Base-by-base conservation (phyloP, 129 eudicot species). In the Helianthus tuberosus region DNA sequence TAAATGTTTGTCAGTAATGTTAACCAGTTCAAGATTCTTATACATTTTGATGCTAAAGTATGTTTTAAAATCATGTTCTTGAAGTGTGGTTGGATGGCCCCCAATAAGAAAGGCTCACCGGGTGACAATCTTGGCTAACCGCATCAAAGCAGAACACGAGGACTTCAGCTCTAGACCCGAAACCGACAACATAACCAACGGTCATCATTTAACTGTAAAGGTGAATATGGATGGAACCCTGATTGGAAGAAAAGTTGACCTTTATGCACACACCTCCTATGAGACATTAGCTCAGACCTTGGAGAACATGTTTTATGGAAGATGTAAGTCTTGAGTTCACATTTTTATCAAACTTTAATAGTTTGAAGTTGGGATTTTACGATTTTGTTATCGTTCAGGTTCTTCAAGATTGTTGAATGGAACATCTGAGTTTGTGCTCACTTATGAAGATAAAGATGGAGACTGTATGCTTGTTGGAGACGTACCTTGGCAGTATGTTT, bases 401-500 rank as follows among this genome's bases (percentile, higher is more conserved):
- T 61, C 89, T 57, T 76, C 88, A 35, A 88, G 87, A 71, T 74
- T 94, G 69, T 66, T 94, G 78, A 87, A 85, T 54, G 97, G 85
- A 64, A 79, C 87, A 55, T 94, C 97, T 9, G 97, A 88, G 41
- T 90, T 75, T 85, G 96, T 93, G 80, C 98, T 93, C 36, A 93
- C 96, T 50, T 93, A 93, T 82, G 96, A 93, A 85, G 98, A 93
- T 85, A 88, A 81, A 82, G 98, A 93, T 32, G 96, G 98, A 51
- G 98, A 93, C 47, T 89, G 96, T 89, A 93, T 93, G 98, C 95
- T 93, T 59, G 98, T 93, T 36, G 98, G 98, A 68, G 98, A 93
- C 72, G 98, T 93, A 57, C 98, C 98, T 16, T 93, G 93, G 96
- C 81, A 78, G 98, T 90, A 94, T 43, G 88, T 61, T 54, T 43